phyloP scores from a whole-genome alignment of 1,284 basidiomycete species.

The Marasmius oreades region DNA sequence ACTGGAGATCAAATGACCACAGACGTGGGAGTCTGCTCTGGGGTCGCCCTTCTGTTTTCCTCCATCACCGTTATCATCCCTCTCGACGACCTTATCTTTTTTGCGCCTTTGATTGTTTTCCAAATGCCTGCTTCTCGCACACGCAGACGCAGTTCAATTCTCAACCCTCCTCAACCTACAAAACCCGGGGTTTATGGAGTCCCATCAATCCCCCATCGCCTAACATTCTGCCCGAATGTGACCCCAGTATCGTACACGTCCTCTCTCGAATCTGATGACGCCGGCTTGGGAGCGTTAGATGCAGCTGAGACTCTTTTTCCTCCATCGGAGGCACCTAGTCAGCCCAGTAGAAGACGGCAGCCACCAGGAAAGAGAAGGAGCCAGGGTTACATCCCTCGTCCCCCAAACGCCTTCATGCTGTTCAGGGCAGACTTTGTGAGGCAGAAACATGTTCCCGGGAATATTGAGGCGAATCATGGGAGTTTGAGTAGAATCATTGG shows the following conservation, averaged over 20 bases:
- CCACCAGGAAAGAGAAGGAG: constrained; percentile 58
- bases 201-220: constrained; percentile 39
- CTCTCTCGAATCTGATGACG: constrained; percentile 37
- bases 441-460: constrained; percentile 76
- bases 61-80: background rate
- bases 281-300: constrained; percentile 23
- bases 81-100: background rate
- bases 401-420: constrained; percentile 92
- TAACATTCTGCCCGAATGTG: constrained; percentile 71
- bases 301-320: constrained; percentile 37
- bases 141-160: background rate
- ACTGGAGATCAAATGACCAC: background rate
- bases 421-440: constrained; percentile 87
- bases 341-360: constrained; percentile 36
- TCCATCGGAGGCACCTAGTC: constrained; percentile 36
- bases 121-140: background rate
- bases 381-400: constrained; percentile 79
- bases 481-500: constrained; percentile 74
- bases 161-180: constrained; percentile 24
- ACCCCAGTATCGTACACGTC: constrained; percentile 56
- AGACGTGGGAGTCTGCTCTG: background rate
- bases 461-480: constrained; percentile 81
- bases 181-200: constrained; percentile 55
- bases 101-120: background rate
- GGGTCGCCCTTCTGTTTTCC: background rate